Conservation (phyloP, 495 filamentous ascomycete species). For the Daldinia decipiens region DNA sequence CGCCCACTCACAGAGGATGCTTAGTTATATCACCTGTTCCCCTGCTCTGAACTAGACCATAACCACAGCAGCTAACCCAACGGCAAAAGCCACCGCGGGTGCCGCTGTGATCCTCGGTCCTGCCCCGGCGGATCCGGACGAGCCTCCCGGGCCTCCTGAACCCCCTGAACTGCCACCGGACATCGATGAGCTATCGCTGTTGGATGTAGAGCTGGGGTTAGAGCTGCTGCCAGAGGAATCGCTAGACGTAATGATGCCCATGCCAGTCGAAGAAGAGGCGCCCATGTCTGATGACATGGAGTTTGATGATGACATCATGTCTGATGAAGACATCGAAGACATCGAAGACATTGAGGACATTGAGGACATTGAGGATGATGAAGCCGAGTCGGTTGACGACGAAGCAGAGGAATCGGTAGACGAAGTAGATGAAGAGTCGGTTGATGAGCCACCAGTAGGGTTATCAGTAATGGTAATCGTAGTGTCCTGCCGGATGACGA, state of each 20-base stretch:
- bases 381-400: background rate
- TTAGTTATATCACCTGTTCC: no score
- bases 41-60: background rate
- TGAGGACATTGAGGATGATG: background rate
- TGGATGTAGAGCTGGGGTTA: background rate
- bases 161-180: background rate
- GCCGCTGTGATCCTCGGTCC: background rate
- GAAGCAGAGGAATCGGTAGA: background rate
- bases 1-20: no score
- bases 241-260: background rate
- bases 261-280: background rate
- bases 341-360: background rate
- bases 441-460: background rate
- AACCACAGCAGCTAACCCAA: background rate
- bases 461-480: background rate
- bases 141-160: background rate
- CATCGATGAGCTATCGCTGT: background rate
- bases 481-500: constrained; percentile 40
- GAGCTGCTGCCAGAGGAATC: background rate
- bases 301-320: background rate
- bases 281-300: background rate
- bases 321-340: background rate
- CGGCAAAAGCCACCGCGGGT: background rate
- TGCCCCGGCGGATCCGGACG: background rate
- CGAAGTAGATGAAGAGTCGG: background rate